Base-by-base conservation (phyloP, 352 stramenopile species). In the Phytopythium delawarense region DNA sequence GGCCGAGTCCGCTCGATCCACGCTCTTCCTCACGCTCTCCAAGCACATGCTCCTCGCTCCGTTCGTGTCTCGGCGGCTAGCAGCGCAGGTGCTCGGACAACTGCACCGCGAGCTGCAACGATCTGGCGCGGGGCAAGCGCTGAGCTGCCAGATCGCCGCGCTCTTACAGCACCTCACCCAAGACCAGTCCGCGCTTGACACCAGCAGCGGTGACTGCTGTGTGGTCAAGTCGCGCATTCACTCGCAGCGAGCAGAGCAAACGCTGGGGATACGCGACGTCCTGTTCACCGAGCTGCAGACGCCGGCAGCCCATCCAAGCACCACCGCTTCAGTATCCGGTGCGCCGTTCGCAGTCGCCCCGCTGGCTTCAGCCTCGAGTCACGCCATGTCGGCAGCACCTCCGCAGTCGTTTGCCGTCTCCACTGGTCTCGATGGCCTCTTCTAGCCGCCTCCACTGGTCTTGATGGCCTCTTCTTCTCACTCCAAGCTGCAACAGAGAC, bases 1-100 rank as follows among this genome's bases (percentile, higher is more conserved):
- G 8, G 34, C 53, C n/a, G 21, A 59, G 7, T 2, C 35, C 16
- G 35, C 53, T 21, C 35, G 35, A 8, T 49, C 35, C 35, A 49
- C 53, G 35, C 64, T 91, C 21, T 42, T 75, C 49, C 46, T 87
- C 32, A 70, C 76, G 3, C 71, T 89, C 15, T 77, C 71, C 16
- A 87, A 87, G 72, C 78, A 86, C 25, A 61, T 83, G 50, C 66
- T 91, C 57, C 63, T 91, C 30, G 75, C 75, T 40, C 75, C 71
- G n/a, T 66, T 67, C 42, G 68, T 81, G 11, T 79, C 75, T 7
- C 62, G 81, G 20, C 75, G 81, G 4, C 61, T 90, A 20, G 73
- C 71, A 18, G 64, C 72, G 4, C 63, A 73, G 25, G 79, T 75
- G 39, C 51, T 90, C 18, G 57, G 48, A 18, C 75, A 81, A 48